These are phyloP conservation scores for Pezicula radicicola DNA, from an alignment of 2,329 filamentous ascomycete species.

Conservation along the genomic window DNA sequence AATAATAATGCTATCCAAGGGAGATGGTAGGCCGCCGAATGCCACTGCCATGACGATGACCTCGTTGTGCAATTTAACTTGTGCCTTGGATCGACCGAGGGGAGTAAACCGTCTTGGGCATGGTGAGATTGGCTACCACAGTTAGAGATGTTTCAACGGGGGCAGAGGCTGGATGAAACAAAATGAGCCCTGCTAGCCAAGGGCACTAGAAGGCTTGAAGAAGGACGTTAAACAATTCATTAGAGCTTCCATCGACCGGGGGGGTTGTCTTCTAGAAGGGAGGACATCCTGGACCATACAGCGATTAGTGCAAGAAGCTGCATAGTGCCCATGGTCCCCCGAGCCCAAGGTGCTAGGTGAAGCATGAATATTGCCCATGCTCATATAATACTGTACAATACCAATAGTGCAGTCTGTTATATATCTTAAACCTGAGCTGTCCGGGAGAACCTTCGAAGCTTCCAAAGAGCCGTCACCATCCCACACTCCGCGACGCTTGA, in stretches of 20 bases:
- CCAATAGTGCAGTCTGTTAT: background rate
- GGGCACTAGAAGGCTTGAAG: background rate
- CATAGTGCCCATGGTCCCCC: background rate
- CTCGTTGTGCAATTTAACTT: too few species aligned
- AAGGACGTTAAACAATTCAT: background rate
- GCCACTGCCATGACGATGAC: too few species aligned
- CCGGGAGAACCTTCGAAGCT: background rate
- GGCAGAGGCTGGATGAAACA: background rate
- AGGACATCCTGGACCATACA: background rate
- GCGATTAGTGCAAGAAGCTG: background rate
- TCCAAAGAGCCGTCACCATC: background rate
- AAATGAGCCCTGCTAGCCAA: background rate
- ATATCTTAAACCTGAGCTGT: background rate
- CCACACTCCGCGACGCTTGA: background rate
- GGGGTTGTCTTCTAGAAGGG: background rate
- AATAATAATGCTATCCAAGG: too few species aligned
- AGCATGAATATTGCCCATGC: background rate
- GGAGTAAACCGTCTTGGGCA: background rate
- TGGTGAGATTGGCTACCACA: background rate
- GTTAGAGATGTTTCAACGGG: background rate
- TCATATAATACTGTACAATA: background rate
- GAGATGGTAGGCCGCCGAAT: too few species aligned
- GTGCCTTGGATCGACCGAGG: too few species aligned
- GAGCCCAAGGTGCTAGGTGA: background rate
- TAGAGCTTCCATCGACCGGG: background rate